A percentile compares a stretch with the other conserved stretches of the same genome.
Evolutionary conservation across 192 early-diverging fungal genomes (phyloP).

Genomic region (Gaertneriomyces semiglobifer): DNA sequence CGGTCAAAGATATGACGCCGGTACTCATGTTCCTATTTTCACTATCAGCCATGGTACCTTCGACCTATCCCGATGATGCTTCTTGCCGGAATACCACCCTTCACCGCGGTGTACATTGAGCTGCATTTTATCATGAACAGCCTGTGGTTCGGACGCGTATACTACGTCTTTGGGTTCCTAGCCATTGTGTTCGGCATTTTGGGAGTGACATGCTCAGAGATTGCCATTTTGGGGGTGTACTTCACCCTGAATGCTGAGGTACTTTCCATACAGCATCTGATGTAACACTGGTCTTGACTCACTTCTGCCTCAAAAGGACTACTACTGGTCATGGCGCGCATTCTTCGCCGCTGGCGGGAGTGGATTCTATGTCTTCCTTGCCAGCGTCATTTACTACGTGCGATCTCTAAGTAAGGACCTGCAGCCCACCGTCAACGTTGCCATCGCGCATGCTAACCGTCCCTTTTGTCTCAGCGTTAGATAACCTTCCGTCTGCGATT

Average conservation of each 20-base stretch:
- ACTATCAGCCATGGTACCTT: constrained; percentile 61
- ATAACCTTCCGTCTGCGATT: constrained; percentile 62
- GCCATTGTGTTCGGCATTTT: constrained; percentile 52
- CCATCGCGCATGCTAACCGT: background rate
- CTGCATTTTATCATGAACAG: constrained; percentile 57
- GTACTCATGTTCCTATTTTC: constrained; percentile 2
- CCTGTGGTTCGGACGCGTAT: constrained; percentile 52
- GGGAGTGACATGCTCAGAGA: constrained; percentile 48
- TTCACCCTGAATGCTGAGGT: constrained; percentile 57
- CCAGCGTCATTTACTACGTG: constrained; percentile 55
- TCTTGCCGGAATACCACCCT: constrained; percentile 69
- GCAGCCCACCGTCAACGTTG: background rate
- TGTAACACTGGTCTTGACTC: background rate
- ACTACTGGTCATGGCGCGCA: constrained; percentile 86
- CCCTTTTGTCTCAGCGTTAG: constrained; percentile 45
- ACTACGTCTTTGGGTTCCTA: constrained; percentile 61
- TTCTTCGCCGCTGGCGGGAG: constrained; percentile 71
- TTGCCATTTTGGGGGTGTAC: constrained; percentile 56
- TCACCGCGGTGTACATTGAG: constrained; percentile 63
- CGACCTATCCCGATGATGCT: constrained; percentile 51
- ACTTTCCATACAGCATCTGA: background rate
- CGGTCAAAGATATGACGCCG: background rate
- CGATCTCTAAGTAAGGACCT: constrained; percentile 25
- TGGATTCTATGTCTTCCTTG: constrained; percentile 74
- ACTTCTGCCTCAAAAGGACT: constrained; percentile 45